phyloP scores from a whole-genome alignment of 495 filamentous ascomycete species.

The Penicillium odoratum region DNA sequence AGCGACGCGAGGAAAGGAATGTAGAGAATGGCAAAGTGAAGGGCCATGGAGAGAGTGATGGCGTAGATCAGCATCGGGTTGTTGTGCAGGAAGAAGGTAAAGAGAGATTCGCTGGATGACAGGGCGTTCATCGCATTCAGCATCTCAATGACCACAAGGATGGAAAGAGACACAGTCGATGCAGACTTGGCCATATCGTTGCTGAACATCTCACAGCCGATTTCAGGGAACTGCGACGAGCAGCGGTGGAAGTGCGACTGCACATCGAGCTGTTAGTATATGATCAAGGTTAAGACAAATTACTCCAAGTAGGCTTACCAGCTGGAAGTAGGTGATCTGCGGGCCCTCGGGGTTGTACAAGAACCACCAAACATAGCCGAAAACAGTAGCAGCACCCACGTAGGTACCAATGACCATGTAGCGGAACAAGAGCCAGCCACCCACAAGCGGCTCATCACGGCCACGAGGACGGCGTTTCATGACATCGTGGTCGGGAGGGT shows the following conservation, averaged over 20 bases:
- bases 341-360: constrained; percentile 93
- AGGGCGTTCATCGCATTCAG: constrained; percentile 99
- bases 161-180: constrained; percentile 90
- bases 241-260: constrained; percentile 92
- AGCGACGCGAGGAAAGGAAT: constrained; percentile 83
- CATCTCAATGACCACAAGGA: constrained; percentile 98
- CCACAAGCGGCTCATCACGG: constrained; percentile 87
- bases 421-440: constrained; percentile 95
- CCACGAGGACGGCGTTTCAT: constrained; percentile 90
- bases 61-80: constrained; percentile 98
- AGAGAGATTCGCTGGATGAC: constrained; percentile 88
- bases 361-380: constrained; percentile 99
- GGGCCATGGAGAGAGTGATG: constrained; percentile 88
- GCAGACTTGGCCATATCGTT: constrained; percentile 88
- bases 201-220: constrained; percentile 92
- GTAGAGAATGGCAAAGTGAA: constrained; percentile 95
- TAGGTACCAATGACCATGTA: constrained; percentile 97
- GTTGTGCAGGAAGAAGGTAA: constrained; percentile 91
- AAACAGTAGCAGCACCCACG: constrained; percentile 92
- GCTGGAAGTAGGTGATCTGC: constrained; percentile 87
- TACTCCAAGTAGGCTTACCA: constrained; percentile 48
- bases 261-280: constrained; percentile 12
- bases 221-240: constrained; percentile 79
- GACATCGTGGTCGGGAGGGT: constrained; percentile 94
- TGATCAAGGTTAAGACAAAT: not conserved